A percentile compares a stretch with the other conserved stretches of the same genome.
phyloP scores from a whole-genome alignment of 805 yeast species.

The Millerozyma acaciae region DNA sequence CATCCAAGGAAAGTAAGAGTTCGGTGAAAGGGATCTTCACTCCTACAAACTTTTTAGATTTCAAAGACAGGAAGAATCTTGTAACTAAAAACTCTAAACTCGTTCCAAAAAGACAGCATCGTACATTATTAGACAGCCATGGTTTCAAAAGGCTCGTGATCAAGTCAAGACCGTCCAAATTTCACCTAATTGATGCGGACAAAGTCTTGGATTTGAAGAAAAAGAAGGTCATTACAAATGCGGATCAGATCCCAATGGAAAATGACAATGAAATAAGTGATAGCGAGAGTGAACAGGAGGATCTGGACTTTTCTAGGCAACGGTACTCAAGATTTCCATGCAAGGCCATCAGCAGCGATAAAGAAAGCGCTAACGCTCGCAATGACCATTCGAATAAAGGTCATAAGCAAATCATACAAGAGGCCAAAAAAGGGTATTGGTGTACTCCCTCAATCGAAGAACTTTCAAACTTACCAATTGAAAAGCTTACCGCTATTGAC shows the following conservation, averaged over 20 bases:
- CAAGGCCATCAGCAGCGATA: conserved; percentile 6
- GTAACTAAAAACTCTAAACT: conserved; percentile 7
- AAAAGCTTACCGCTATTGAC: conserved; percentile 52
- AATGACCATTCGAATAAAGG: conserved; percentile 9
- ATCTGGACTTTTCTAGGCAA: conserved; percentile 5
- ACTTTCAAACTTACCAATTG: conserved; percentile 38
- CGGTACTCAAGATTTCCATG: conserved; percentile 11
- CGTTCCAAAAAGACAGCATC: conserved; percentile 8
- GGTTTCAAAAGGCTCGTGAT: conserved; percentile 32
- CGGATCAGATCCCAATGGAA: conserved; percentile 13
- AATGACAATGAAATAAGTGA: conserved; percentile 18
- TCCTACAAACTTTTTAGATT: conserved; percentile 17
- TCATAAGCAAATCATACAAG: conserved; percentile 6
- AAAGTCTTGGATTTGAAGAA: conserved; percentile 34
- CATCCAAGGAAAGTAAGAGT: conserved; percentile 5
- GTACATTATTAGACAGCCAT: conserved; percentile 13
- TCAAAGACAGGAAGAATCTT: conserved; percentile 6
- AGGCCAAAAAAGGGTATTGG: conserved; percentile 53
- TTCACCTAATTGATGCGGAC: conserved; percentile 40
- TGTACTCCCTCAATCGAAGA: conserved; percentile 60
- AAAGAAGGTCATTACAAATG: conserved; percentile 20
- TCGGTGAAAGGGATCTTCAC: conserved; percentile 31
- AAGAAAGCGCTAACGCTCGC: conserved; percentile 3
- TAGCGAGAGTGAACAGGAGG: conserved; percentile 21
- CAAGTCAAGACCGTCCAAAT: conserved; percentile 38